A percentile compares a stretch with the other conserved stretches of the same genome.
Conservation (phyloP, 257 asterid genomes). For the Galeopsis tetrahit region DNA sequence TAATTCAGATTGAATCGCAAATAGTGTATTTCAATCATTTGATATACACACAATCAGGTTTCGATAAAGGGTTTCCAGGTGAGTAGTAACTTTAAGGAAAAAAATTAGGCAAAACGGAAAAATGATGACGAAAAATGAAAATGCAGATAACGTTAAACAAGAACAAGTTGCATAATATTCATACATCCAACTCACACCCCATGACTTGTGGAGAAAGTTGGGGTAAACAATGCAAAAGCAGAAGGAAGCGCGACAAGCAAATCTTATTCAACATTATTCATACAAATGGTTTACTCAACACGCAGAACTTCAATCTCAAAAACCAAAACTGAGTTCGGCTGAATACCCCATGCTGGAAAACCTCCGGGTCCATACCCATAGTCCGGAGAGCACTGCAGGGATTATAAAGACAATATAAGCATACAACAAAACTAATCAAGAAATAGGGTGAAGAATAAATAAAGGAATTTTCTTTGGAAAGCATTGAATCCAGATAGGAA, state of each 20-base stretch:
- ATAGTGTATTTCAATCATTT: too few species aligned
- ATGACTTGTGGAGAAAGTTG: background rate
- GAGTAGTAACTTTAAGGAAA: too few species aligned
- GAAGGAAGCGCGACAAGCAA: background rate
- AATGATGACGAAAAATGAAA: background rate
- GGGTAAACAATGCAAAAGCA: slow-evolving; percentile 26
- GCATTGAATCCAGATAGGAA: background rate
- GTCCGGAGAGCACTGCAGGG: slow-evolving; percentile 93
- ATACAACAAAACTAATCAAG: background rate
- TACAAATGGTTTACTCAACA: slow-evolving; percentile 40
- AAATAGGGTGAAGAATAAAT: background rate
- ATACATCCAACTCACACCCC: background rate
- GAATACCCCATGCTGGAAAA: slow-evolving; percentile 95
- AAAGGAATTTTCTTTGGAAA: background rate
- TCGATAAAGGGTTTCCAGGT: too few species aligned
- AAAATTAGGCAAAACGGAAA: too few species aligned
- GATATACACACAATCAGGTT: too few species aligned
- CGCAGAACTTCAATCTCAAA: slow-evolving; percentile 91
- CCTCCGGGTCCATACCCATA: slow-evolving; percentile 85
- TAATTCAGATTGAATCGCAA: too few species aligned
- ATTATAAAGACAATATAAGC: slow-evolving; percentile 14
- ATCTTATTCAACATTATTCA: slow-evolving; percentile 1
- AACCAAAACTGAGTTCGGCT: slow-evolving; percentile 74
- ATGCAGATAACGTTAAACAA: background rate
- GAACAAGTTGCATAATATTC: slow-evolving; percentile 5